These are phyloP conservation scores for Vitis vinifera DNA, from an alignment of 164 flowering plant species.

Conservation along the genomic window ASM3070453v1 NC_081818.1:917001-917500, in stretches of 20 bases:
- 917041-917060: slow-evolving; percentile 29
- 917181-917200: slow-evolving; percentile 33
- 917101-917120: slow-evolving; percentile 30
- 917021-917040: slow-evolving; percentile 29
- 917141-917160: slow-evolving; percentile 44
- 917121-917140: slow-evolving; percentile 34
- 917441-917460: not conserved
- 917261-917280: slow-evolving; percentile 12
- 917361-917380: not conserved
- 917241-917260: slow-evolving; percentile 34
- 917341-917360: not conserved
- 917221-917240: slow-evolving; percentile 28
- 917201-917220: slow-evolving; percentile 38
- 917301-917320: slow-evolving; percentile 20
- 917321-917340: not conserved
- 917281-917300: slow-evolving; percentile 44
- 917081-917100: slow-evolving; percentile 35
- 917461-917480: not conserved
- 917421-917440: not conserved
- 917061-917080: slow-evolving; percentile 14
- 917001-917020: slow-evolving; percentile 33
- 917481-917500: too few relatives aligned
- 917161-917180: slow-evolving; percentile 28
- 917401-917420: not conserved
- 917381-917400: not conserved